Evolutionary conservation across 2,329 filamentous ascomycete genomes (phyloP).

Genomic region (Beauveria sp.): DNA sequence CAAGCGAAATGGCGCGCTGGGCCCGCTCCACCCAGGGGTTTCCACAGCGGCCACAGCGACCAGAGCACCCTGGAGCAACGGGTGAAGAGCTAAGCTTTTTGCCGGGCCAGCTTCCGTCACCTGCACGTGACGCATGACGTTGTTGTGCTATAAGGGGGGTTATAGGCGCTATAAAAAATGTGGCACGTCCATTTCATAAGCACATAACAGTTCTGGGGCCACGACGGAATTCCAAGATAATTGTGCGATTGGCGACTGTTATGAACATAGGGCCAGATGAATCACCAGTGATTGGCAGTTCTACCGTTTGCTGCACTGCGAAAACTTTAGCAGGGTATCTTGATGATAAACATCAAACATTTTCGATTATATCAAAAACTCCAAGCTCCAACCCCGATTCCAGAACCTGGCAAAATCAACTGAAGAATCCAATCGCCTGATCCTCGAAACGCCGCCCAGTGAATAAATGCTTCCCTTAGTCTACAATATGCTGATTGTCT

Average conservation of each 20-base stretch:
- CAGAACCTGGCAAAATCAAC: neutral
- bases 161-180: too few species aligned
- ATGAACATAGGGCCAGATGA: too few species aligned
- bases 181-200: too few species aligned
- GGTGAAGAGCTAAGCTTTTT: neutral
- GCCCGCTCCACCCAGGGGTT: constrained; percentile 15
- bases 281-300: too few species aligned
- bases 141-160: too few species aligned
- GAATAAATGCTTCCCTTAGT: constrained; percentile 30
- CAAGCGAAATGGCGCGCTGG: constrained; percentile 21
- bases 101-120: neutral
- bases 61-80: too few species aligned
- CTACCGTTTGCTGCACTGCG: too few species aligned
- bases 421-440: neutral
- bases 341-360: neutral
- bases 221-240: neutral
- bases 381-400: neutral
- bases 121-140: constrained; percentile 7
- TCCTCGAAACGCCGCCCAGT: constrained; percentile 7
- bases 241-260: too few species aligned
- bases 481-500: constrained; percentile 47
- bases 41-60: constrained; percentile 5
- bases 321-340: neutral
- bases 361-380: neutral
- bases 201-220: neutral